Conservation (phyloP, 805 yeast genomes). For the Blastobotrys chiropterorum region DNA sequence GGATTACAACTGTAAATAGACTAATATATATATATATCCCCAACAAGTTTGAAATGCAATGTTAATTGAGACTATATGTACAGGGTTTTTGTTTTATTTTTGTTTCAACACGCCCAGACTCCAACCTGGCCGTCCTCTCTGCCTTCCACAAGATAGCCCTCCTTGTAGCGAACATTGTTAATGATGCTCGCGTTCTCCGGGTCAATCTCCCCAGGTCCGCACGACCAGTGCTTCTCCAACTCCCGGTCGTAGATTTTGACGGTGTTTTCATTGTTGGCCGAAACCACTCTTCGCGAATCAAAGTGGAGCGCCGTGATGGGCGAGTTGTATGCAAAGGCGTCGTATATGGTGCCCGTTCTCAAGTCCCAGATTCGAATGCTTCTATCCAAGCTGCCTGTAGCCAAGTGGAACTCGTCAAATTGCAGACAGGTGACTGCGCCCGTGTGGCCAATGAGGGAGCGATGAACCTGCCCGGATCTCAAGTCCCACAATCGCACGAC, state of each 20-base stretch:
- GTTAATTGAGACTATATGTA: background rate
- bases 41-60: background rate
- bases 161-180: slow-evolving; percentile 44
- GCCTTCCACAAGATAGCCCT: slow-evolving; percentile 65
- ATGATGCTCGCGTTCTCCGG: slow-evolving; percentile 28
- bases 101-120: slow-evolving; percentile 47
- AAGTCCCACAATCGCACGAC: slow-evolving; percentile 71
- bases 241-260: slow-evolving; percentile 56
- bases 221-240: slow-evolving; percentile 45
- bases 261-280: slow-evolving; percentile 43
- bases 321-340: slow-evolving; percentile 55
- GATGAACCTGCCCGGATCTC: slow-evolving; percentile 59
- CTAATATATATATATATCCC: background rate
- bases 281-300: slow-evolving; percentile 50
- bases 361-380: slow-evolving; percentile 69
- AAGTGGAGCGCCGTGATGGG: slow-evolving; percentile 54
- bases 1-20: slow-evolving; percentile 3
- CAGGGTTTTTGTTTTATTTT: background rate
- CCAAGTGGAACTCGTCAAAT: slow-evolving; percentile 58
- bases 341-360: slow-evolving; percentile 55
- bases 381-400: slow-evolving; percentile 59
- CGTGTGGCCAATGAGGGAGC: slow-evolving; percentile 60
- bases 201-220: slow-evolving; percentile 41
- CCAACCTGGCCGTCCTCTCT: slow-evolving; percentile 54
- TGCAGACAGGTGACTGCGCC: slow-evolving; percentile 62